phyloP scores from a whole-genome alignment of 305 asterid genomes.

The Vinca major region DNA sequence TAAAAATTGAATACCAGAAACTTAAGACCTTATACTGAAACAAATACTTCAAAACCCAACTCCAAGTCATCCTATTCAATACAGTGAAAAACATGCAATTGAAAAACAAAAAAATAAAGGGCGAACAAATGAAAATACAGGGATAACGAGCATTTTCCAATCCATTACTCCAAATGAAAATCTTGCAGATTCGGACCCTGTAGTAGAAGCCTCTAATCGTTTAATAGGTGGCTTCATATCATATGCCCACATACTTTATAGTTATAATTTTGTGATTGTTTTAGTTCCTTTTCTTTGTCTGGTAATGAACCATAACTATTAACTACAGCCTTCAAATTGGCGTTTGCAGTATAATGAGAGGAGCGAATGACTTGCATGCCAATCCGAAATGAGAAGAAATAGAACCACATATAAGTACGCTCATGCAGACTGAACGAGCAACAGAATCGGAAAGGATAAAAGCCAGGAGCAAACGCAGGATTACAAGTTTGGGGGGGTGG shows the following conservation, averaged over 20 bases:
- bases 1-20: conserved; percentile 10
- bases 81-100: background rate
- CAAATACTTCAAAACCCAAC: background rate
- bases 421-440: background rate
- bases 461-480: background rate
- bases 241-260: background rate
- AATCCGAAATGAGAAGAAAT: background rate
- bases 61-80: background rate
- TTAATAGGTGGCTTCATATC: background rate
- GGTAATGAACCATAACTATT: background rate
- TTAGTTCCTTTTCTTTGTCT: background rate
- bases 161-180: background rate
- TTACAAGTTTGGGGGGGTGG: too few species aligned
- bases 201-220: background rate
- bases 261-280: background rate
- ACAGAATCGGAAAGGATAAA: background rate
- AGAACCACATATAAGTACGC: background rate
- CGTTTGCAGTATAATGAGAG: background rate
- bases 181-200: background rate
- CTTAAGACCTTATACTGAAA: background rate
- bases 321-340: background rate
- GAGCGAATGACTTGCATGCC: background rate
- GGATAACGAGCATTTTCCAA: background rate
- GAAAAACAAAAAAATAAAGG: background rate
- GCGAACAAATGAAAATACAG: too few species aligned